phyloP scores from a whole-genome alignment of 1,284 basidiomycete species.

The Microbotryum silenes-acaulis region DNA sequence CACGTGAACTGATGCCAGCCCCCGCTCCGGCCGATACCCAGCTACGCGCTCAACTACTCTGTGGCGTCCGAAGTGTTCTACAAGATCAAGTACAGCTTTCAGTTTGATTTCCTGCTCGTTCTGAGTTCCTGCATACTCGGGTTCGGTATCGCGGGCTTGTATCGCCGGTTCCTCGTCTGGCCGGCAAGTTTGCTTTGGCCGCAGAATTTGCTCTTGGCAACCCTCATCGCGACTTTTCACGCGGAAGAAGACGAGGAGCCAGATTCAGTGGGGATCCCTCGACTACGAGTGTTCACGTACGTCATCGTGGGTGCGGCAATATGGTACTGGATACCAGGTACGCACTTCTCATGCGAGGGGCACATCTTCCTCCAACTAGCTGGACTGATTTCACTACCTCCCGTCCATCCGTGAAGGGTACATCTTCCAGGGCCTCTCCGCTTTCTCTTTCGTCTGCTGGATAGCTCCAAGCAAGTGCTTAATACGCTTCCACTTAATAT shows the following conservation, averaged over 20 bases:
- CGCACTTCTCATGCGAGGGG: constrained; percentile 53
- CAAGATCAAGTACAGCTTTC: constrained; percentile 42
- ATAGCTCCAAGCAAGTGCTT: constrained; percentile 55
- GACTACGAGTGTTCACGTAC: constrained; percentile 70
- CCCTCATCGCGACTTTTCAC: constrained; percentile 89
- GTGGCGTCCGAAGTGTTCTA: constrained; percentile 72
- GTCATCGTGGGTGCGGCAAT: constrained; percentile 58
- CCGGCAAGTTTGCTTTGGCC: constrained; percentile 99
- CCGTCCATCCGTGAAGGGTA: constrained; percentile 56
- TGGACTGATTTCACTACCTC: constrained; percentile 40
- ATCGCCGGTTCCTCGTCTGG: constrained; percentile 76
- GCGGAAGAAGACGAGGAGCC: constrained; percentile 90
- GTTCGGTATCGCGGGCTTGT: constrained; percentile 79
- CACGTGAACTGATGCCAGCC: neutral
- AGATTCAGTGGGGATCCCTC: constrained; percentile 56
- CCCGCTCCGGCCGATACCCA: constrained; percentile 45
- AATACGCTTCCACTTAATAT: too few species aligned
- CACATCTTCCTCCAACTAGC: constrained; percentile 50
- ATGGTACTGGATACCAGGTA: constrained; percentile 84
- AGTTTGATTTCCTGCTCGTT: constrained; percentile 66
- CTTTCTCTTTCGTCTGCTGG: constrained; percentile 92
- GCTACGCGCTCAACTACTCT: constrained; percentile 68
- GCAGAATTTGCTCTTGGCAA: constrained; percentile 80
- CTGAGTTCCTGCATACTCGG: constrained; percentile 85
- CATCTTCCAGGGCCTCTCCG: constrained; percentile 73